Conservation (phyloP, 148 eudicot species). For the Salicornia ramosissima region DNA sequence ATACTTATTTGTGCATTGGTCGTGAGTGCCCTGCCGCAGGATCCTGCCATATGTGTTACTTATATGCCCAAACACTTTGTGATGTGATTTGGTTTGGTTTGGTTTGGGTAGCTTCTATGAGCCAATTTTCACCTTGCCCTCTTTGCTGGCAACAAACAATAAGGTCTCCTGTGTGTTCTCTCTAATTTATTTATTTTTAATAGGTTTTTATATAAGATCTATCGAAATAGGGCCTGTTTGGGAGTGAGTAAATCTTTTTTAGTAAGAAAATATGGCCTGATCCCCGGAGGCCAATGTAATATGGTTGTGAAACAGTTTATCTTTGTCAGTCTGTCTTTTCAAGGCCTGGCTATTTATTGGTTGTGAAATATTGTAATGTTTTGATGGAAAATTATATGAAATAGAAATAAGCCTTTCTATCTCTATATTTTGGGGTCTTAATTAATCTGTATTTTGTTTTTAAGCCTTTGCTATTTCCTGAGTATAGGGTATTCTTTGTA, state of each 20-base stretch:
- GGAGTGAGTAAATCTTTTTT: not conserved
- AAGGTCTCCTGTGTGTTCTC: conserved; percentile 16
- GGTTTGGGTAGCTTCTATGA: conserved; percentile 6
- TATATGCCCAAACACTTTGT: conserved; percentile 14
- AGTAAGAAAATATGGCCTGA: conserved; percentile 9
- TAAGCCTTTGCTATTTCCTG: not conserved
- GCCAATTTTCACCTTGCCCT: conserved; percentile 3
- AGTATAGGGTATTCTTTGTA: no score
- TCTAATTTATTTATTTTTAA: not conserved
- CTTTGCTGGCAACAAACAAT: conserved; percentile 13
- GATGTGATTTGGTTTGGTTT: conserved; percentile 19
- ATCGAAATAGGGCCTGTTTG: not conserved
- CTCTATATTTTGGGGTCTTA: not conserved
- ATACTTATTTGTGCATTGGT: conserved; percentile 22
- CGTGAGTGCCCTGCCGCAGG: not conserved
- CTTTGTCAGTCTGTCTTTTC: not conserved
- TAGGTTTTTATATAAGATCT: conserved; percentile 13
- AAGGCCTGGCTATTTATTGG: conserved; percentile 9
- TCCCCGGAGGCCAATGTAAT: conserved; percentile 2
- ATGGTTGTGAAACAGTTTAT: conserved; percentile 8
- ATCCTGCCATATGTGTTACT: not conserved
- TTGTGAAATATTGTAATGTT: conserved; percentile 20
- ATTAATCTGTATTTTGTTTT: not conserved
- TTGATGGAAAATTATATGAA: conserved; percentile 15
- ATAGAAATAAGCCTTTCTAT: not conserved